Evolutionary conservation across 208 protist genomes (phyloP), one percentile per base, ranked within the genome.

Genomic region (Leishmania lainsoni): DNA sequence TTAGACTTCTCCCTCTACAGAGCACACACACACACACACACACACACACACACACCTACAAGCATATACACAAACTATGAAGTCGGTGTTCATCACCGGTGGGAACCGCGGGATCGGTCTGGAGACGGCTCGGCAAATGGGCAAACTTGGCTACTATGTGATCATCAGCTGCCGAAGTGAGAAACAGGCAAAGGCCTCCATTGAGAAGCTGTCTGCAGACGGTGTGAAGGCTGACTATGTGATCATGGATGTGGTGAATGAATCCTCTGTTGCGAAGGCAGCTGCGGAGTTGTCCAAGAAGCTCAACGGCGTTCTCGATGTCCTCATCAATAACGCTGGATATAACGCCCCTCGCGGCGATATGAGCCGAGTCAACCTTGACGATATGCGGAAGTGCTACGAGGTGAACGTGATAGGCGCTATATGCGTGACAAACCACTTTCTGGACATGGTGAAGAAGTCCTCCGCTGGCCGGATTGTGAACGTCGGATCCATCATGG

Each of bases 31-130:
- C 20, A 49, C 5, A 49, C 29, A n/a, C 12, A 52, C 29, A 48
- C 49, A 45, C 12, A 52, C 29, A 48, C 49, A 45, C 29, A 22
- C 20, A 49, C 5, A 49, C 29, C 39, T 16, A 61, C n/a, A 42
- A 26, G 42, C 6, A 61, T 26, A 59, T 29, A 22, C 72, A n/a
- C 3, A 42, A 2, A 68, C 32, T 68, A 81, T 86, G 78, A 79
- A 81, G 73, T 81, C 86, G 76, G 93, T 87, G 3, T 84, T 96
- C 56, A 90, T 98, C 68, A 94, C 92, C 26, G 95, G 94, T 42
- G 91, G 76, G n/a, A 96, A 95, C 85, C 90, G 90, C 65, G 95
- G 94, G 10, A 94, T 98, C 75, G 94, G 94, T 49, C 76, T 93
- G 26, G 90, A 95, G 75, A 94, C 89, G 14, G 92, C 91, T 1